These are phyloP conservation scores for Otatea glauca DNA, from an alignment of 176 grass and related monocot species.

Conservation along the genomic window DNA sequence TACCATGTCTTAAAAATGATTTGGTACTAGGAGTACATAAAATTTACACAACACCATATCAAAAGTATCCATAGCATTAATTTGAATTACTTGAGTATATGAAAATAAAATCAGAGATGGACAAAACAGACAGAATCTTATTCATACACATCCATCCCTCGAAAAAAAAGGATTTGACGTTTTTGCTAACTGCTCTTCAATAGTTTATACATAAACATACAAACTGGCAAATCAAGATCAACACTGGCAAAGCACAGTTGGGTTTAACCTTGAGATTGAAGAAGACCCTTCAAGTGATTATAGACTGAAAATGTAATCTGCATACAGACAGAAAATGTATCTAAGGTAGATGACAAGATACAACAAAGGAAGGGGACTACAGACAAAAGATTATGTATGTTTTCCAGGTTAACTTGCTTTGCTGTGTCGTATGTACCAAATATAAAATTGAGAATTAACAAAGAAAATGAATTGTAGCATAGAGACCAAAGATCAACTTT, in stretches of 20 bases:
- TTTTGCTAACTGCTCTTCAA: not conserved
- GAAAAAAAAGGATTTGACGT: not conserved
- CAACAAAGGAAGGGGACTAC: not conserved
- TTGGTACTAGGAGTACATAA: not conserved
- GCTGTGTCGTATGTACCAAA: not conserved
- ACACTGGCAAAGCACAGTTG: constrained; percentile 10
- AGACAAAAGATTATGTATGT: not conserved
- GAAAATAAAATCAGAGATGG: not conserved
- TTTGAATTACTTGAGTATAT: not conserved
- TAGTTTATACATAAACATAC: constrained; percentile 8
- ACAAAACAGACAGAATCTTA: not conserved
- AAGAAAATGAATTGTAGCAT: not conserved
- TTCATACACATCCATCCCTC: not conserved
- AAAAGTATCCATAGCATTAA: not conserved
- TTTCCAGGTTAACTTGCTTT: not conserved
- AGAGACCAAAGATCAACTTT: no score
- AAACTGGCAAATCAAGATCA: not conserved
- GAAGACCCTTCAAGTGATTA: constrained; percentile 68
- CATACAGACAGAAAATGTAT: constrained; percentile 17
- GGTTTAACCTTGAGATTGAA: constrained; percentile 61
- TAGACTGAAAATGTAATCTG: constrained; percentile 93
- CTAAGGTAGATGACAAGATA: not conserved
- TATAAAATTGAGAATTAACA: constrained; percentile 10
- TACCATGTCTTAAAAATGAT: not conserved
- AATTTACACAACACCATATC: not conserved